These are phyloP conservation scores for Thelonectria discophora DNA, from an alignment of 2,329 filamentous ascomycete genomes.

Conservation along the genomic window DNA sequence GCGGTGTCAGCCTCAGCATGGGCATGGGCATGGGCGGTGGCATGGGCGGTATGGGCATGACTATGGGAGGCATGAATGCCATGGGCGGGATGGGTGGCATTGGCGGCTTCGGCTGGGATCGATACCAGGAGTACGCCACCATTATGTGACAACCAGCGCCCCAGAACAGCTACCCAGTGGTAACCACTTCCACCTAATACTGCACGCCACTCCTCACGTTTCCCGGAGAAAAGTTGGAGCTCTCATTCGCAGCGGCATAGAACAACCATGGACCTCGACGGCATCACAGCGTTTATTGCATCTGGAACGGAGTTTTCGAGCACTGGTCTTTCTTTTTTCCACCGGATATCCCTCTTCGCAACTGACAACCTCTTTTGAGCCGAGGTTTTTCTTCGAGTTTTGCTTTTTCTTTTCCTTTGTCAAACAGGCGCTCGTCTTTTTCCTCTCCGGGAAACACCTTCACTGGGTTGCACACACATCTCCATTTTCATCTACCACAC, in stretches of 20 bases:
- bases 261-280: constrained; percentile 46
- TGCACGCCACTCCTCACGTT: constrained; percentile 44
- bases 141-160: constrained; percentile 81
- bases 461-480: constrained; percentile 42
- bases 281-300: constrained; percentile 56
- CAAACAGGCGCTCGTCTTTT: constrained; percentile 50
- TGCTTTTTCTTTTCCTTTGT: constrained; percentile 43
- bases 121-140: constrained; percentile 84
- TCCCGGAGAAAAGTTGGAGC: constrained; percentile 47
- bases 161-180: constrained; percentile 57
- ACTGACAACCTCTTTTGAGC: constrained; percentile 32
- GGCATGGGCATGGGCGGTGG: constrained; percentile 69
- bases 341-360: constrained; percentile 50
- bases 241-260: constrained; percentile 51
- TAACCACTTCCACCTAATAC: constrained; percentile 57
- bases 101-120: constrained; percentile 87
- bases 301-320: constrained; percentile 54
- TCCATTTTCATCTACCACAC: constrained; percentile 53
- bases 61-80: constrained; percentile 58
- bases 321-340: constrained; percentile 30
- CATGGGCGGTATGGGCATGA: constrained; percentile 70
- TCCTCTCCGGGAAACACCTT: constrained; percentile 50
- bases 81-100: constrained; percentile 63
- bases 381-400: constrained; percentile 36
- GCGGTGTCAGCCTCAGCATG: constrained; percentile 83